Evolutionary conservation across 192 early-diverging fungal species (phyloP), one percentile per base, ranked within the genome.

Genomic region (Entomortierella chlamydospora): DNA sequence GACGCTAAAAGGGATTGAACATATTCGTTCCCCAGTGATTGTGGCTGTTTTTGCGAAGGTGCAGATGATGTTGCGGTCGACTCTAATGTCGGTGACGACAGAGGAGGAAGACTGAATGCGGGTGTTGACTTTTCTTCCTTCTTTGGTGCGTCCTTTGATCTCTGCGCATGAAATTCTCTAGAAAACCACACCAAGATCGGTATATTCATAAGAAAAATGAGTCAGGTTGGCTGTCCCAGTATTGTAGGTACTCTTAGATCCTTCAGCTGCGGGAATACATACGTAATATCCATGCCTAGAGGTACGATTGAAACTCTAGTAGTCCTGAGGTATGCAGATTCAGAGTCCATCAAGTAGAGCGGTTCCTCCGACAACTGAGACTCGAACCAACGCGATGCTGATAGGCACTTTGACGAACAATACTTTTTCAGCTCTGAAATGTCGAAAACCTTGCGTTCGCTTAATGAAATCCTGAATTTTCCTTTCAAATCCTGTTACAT

Each of bases 291-390:
- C 76, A 79, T 70, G 26, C 58, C 68, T 0, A 79, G 30, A 1
- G 76, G 76, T n/a, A 79, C 63, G 15, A 79, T 79, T 11, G 56
- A 56, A 3, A 79, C 76, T 22, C 63, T 29, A 42, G 33, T 50
- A 13, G 42, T 17, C 25, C 64, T 79, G 18, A 79, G 76, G 29
- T 31, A 42, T 22, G 50, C 57, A 33, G 67, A 25, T 23, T 88
- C 72, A 0, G 62, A 50, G 58, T 89, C 83, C 31, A 85, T 72
- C 68, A 94, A 83, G 80, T 93, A 97, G 0, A 92, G 61, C 0
- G 96, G 91, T 57, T 96, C 93, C 11, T 89, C 87, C 0, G 90
- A 85, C 28, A 97, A 61, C 83, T 97, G 96, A 17, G 84, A 66
- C 28, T 55, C 77, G 61, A 88, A 90, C 73, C 92, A 94, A 22